Evolutionary conservation across 1,139 yeast genomes (phyloP), one percentile per base, ranked within the genome.

Genomic region (Geotrichum bryndzae): DNA sequence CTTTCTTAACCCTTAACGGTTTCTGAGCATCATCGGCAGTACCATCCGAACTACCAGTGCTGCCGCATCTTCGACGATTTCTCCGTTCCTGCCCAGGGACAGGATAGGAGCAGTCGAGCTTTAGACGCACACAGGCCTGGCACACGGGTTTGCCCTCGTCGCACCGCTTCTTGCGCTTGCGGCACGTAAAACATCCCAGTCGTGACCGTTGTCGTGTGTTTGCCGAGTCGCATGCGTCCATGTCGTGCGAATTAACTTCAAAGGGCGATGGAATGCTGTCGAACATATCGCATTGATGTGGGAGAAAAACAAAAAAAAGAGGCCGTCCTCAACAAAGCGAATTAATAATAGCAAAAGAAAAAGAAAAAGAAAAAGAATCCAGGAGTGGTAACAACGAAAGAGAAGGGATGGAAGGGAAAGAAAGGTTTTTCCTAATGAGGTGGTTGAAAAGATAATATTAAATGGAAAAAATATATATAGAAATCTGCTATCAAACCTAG

Each of bases 171-270:
- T 87, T 87, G 52, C 94, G 75, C 56, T 81, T 79, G 63, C 90
- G 83, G 68, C 94, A 87, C 0, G 91, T 86, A 54, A 86, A 73
- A 70, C 94, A 87, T 0, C 94, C 94, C 66, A 78, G 78, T 59
- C 78, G 70, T n/a, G 77, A 73, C 38, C 77, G 66, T 23, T 58
- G 59, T 22, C 57, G 55, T 1, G 60, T n/a, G 22, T 7, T 7
- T 2, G 48, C n/a, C 22, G 18, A n/a, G 7, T 41, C 48, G 18
- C 23, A 53, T 45, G 48, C n/a, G 18, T 41, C 48, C 8, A 7
- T 41, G 3, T 41, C 48, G 48, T 41, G 48, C n/a, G 48, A 15
- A n/a, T n/a, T 41, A 18, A 18, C 22, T 41, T 41, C 18, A 41
- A 41, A 41, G 48, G 22, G 48, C 22, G 48, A 18, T n/a, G 48